Base-by-base conservation (phyloP, 169 alveolate genomes). In the Plasmodium gonderi region DNA sequence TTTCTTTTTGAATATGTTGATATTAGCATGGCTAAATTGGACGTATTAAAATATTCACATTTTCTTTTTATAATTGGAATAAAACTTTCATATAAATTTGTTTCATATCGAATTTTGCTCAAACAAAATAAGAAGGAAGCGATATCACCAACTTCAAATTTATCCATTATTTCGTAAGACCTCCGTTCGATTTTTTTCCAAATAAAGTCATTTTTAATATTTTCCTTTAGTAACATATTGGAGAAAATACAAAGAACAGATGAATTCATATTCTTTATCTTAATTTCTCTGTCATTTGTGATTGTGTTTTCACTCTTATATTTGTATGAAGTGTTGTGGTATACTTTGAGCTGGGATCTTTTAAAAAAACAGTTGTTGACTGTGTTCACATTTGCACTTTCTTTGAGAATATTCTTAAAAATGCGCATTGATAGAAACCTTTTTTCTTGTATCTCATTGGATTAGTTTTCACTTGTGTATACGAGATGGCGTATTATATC, bases 61-160 rank as follows among this genome's bases (percentile, higher is more conserved):
- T 87, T 87, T 44, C 14, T 76, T 87, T 76, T 74, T 76, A 87
- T 87, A 44, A 87, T 60, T 38, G 93, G 89, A 60, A 87, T 87
- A 47, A 87, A 87, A 76, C 89, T 87, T 23, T 87, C 93, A 87
- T 75, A 87, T 64, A 87, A 76, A 44, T 87, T 74, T 17, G 93
- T 87, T 75, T 87, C 93, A 68, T 76, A 87, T 40, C 93, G 75
- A 44, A 77, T 65, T 60, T 87, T 87, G 67, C 93, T 87, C 51
- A 87, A 87, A 31, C 93, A 87, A 87, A 87, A 87, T 76, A 87
- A 76, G 79, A 87, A 87, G n/a, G 93, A 87, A 11, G 93, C 93
- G 14, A 87, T 77, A 1, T 87, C 93, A 11, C 60, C 60, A 38
- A 75, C 89, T 76, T 87, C 93, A 77, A 87, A 87, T 54, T 65